Base-by-base conservation (phyloP, 1,139 yeast species). In the Kurtzmaniella quercitrusa region DNA sequence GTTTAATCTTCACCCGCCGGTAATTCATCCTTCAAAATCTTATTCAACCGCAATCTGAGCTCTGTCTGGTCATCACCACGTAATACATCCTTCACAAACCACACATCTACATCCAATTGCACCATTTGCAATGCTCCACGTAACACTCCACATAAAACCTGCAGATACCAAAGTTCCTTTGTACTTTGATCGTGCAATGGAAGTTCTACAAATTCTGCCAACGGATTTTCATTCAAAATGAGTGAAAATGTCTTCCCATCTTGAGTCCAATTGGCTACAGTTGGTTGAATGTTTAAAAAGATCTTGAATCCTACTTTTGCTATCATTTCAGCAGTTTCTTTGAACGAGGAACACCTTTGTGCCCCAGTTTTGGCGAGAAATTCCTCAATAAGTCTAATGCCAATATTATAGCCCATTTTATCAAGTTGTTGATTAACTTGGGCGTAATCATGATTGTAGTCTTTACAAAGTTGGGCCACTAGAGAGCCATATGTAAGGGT, bases 81-180 rank as follows among this genome's bases (percentile, higher is more conserved):
- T 46, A 93, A 68, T 1, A 76, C 80, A 60, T 93, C 99, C 53
- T 83, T 80, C 3, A 88, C 78, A 61, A 91, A 93, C 54, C 69
- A 72, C 3, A 85, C 90, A 47, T 91, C 96, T 45, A 91, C 91
- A 49, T 91, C 96, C 55, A 93, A 68, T 60, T 93, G 98, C 2
- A 93, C 96, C 98, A 91, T 91, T 57, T 91, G 96, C 46, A 93
- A 67, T 0, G 96, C 93, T 2, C 98, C 98, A 45, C 89, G 77
- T 43, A 93, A 66, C 2, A 93, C 94, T 14, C 99, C 99, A 52
- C 94, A 87, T 34, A 90, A 68, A 3, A 93, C 77, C 58, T 93
- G 95, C 2, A 95, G 86, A 59, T 90, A 93, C 98, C 98, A 93
- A 45, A 93, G 69, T 55, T 86, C 90, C 51, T 77, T 78, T 46